phyloP scores from a whole-genome alignment of 257 asterid genomes.

The Plantago elongata region DNA sequence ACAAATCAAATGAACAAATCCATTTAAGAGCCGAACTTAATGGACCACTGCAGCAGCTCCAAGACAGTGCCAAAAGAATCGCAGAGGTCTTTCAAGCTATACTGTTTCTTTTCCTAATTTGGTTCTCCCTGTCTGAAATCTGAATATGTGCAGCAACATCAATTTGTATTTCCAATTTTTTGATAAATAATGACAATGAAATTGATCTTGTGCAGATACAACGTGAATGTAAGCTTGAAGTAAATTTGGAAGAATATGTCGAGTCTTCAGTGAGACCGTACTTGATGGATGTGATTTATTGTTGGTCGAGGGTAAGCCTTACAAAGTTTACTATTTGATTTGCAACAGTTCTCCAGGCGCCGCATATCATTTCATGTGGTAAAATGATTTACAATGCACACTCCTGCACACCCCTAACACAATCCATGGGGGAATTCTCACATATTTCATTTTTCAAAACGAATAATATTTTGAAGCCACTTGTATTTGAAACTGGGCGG shows the following conservation, averaged over 20 bases:
- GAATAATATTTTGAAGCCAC: no score
- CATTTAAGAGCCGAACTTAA: conserved; percentile 86
- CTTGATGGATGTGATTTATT: conserved; percentile 94
- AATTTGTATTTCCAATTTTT: background rate
- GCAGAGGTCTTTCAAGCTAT: conserved; percentile 63
- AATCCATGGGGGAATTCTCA: no score
- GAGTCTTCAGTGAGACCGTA: conserved; percentile 86
- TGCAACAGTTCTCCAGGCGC: background rate
- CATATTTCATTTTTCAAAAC: no score
- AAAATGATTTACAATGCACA: no score
- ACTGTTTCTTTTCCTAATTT: background rate
- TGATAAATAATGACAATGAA: conserved; percentile 14
- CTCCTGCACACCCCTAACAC: no score
- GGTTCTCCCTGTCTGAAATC: background rate
- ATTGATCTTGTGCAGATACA: conserved; percentile 57
- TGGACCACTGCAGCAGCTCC: conserved; percentile 93
- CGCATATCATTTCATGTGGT: background rate
- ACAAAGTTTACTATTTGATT: background rate
- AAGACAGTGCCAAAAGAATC: conserved; percentile 87
- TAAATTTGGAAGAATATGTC: conserved; percentile 90
- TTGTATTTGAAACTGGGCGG: no score
- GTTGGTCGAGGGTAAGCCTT: conserved; percentile 89
- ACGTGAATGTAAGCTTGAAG: conserved; percentile 94
- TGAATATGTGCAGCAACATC: background rate
- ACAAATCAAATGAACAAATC: conserved; percentile 68